phyloP scores from a whole-genome alignment of 2,329 filamentous ascomycete genomes.

The Fusarium compactum region DNA sequence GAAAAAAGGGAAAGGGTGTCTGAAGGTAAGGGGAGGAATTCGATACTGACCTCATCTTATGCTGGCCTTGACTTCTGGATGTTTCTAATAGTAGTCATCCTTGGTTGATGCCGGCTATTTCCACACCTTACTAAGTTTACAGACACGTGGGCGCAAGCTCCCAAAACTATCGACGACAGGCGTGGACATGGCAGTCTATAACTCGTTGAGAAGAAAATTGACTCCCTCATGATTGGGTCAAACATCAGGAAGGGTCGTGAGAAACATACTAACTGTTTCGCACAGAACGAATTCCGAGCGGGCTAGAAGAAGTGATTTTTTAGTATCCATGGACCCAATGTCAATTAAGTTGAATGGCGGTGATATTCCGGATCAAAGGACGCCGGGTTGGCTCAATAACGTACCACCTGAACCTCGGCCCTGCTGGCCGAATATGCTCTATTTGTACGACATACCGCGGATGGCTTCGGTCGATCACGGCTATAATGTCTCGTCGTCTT shows the following conservation, averaged over 20 bases:
- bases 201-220: not conserved
- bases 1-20: no score
- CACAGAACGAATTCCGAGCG: conserved; percentile 20
- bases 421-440: conserved; percentile 30
- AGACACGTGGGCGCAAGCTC: conserved; percentile 2
- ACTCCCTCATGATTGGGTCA: not conserved
- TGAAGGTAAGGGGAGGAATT: not conserved
- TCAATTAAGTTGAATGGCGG: conserved; percentile 1
- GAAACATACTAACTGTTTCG: not conserved
- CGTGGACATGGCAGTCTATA: not conserved
- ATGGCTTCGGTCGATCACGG: conserved; percentile 15
- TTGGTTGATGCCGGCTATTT: conserved; percentile 36
- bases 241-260: not conserved
- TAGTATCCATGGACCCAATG: not conserved
- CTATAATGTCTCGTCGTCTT: conserved; percentile 2
- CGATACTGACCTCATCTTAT: not conserved
- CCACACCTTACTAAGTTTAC: conserved; percentile 26
- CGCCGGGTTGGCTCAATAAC: conserved; percentile 9
- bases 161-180: not conserved
- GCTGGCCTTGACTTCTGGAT: conserved; percentile 21
- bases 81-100: conserved; percentile 1
- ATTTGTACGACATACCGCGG: not conserved
- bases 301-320: not conserved
- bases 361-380: conserved; percentile 46
- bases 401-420: conserved; percentile 42